Base-by-base conservation (phyloP, 768 basidiomycete species). In the Mycena venus region DNA sequence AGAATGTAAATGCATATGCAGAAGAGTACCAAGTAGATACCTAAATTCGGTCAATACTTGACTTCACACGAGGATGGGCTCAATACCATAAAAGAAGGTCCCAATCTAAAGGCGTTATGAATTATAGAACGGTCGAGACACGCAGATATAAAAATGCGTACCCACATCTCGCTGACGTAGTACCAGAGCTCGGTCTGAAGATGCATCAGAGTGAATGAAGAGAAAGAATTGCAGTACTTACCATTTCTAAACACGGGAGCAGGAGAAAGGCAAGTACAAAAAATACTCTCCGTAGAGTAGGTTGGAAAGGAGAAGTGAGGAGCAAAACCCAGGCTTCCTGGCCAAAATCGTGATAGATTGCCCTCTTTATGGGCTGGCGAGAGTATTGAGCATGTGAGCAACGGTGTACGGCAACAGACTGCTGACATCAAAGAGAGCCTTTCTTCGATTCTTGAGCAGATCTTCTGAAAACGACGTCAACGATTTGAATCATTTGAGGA, bases 1-100 rank as follows among this genome's bases (percentile, higher is more conserved):
- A 83, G 80, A 15, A 82, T 78, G 63, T 80, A 77, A 40, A 83
- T 77, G 76, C 82, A 83, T 19, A 83, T 79, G 47, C 76, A 77
- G 63, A 82, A 83, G 23, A 82, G 73, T 3, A 80, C 79, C 34
- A 79, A 74, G 78, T 83, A 83, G 31, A 83, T 79, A 23, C 82
- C 81, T 70, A 31, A 19, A n/a, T 14, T 14, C 3, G 9, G 49
- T 36, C 19, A 53, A 29, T 36, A 34, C 19, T 19, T 5, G 5
- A 9, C 14, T 25, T 19, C 27, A 31, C 2, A 7, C 1, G 25
- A 61, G 53, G 17, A 23, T 6, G 34, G 29, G n/a, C 29, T 14
- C 4, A 15, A 12, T 59, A 69, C 68, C 68, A 56, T 69, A 69
- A 40, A 69, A 69, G 23, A 69, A 69, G 42, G 68, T 49, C 44